A percentile compares a stretch with the other conserved stretches of the same genome.
These are phyloP conservation scores for Termitomyces sp. DNA, from an alignment of 768 basidiomycete genomes.

Conservation along the genomic window DNA sequence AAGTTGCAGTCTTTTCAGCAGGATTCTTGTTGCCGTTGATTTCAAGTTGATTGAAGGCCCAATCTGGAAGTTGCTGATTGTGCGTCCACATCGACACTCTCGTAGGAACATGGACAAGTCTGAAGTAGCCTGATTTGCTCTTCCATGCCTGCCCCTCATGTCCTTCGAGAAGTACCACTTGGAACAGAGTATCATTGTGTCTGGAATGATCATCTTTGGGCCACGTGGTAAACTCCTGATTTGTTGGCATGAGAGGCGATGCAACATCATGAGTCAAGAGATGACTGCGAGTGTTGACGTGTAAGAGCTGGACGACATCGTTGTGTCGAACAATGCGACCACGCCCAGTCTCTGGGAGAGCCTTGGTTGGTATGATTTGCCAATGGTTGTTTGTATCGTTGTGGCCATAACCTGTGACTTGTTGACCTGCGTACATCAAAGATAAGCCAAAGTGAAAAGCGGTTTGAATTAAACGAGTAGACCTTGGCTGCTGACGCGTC, in stretches of 20 bases:
- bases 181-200: conserved; percentile 88
- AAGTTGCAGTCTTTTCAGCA: conserved; percentile 74
- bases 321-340: conserved; percentile 89
- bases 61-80: conserved; percentile 78
- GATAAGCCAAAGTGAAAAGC: background rate
- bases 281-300: conserved; percentile 76
- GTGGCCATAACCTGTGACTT: conserved; percentile 93
- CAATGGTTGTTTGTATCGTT: conserved; percentile 94
- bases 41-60: conserved; percentile 97
- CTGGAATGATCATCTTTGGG: conserved; percentile 70
- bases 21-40: conserved; percentile 96
- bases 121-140: conserved; percentile 92
- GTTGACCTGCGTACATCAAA: conserved; percentile 58
- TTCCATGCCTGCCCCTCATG: conserved; percentile 82
- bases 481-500: conserved; percentile 93
- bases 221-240: conserved; percentile 97
- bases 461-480: background rate
- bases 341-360: conserved; percentile 89
- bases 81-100: conserved; percentile 96
- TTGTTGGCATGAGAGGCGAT: conserved; percentile 93
- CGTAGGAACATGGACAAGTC: conserved; percentile 83
- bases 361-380: conserved; percentile 93
- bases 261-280: conserved; percentile 97
- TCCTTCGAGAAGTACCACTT: conserved; percentile 65
- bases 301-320: conserved; percentile 85